Conservation (phyloP, 2,329 filamentous ascomycete genomes). For the Arthrobotrys conoides region DNA sequence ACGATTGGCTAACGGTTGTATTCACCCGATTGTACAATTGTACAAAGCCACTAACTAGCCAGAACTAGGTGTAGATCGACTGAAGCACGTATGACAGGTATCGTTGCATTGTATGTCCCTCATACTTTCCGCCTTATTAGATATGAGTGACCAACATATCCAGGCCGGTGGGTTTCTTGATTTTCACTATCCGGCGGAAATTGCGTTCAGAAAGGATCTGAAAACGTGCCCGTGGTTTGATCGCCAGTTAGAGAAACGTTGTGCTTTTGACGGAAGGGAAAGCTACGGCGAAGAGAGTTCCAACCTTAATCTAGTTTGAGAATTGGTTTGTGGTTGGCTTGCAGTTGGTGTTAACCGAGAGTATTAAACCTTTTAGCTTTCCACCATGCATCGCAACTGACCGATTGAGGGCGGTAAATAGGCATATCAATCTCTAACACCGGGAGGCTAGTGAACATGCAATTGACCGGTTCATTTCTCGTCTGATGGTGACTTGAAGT, state of each 20-base stretch:
- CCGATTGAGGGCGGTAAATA: no score
- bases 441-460: no score
- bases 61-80: not conserved
- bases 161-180: no score
- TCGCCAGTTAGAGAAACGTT: not conserved
- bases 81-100: not conserved
- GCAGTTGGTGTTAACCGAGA: no score
- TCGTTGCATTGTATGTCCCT: not conserved
- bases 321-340: not conserved
- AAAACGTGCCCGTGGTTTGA: not conserved
- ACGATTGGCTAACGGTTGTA: not conserved
- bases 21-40: no score
- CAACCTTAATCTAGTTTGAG: not conserved
- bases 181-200: not conserved
- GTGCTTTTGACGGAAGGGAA: not conserved
- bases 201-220: conserved; percentile 13
- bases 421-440: no score
- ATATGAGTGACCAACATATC: not conserved
- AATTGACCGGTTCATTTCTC: no score
- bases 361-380: no score
- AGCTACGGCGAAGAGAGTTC: not conserved
- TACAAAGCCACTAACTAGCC: conserved; percentile 12
- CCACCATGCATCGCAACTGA: no score
- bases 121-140: not conserved
- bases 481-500: no score